Evolutionary conservation across 331 rosid species (phyloP), one percentile per base, ranked within the genome.

Genomic region (Quercus tomentella): DNA sequence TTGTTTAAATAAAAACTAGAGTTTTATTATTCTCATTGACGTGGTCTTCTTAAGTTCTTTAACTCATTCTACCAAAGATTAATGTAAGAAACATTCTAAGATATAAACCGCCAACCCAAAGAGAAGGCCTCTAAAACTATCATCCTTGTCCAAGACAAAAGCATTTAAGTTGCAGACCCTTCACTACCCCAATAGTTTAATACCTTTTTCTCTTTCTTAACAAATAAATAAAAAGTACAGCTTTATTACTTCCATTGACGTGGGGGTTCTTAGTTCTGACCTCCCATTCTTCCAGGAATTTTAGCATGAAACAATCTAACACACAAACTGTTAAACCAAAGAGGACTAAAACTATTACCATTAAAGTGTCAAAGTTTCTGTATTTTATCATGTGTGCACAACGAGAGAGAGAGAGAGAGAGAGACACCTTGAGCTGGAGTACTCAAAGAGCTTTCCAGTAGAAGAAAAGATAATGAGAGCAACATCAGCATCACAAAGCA

Each of bases 401-500:
- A 20, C 62, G 35, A 60, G 51, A 43, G 43, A 35, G 41, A 23
- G 17, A 56, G 20, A 52, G 26, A 60, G 43, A 67, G 33, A 56
- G 63, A 75, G 15, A 80, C 52, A 95, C 99, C 99, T 91, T 58
- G 92, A 75, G 88, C 80, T 93, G 45, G 98, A 87, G 78, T 88
- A 95, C 52, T 95, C 96, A 14, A 89, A 95, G 81, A 91, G 94
- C 70, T 95, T 95, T 11, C 98, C 98, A 16, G 99, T 86, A 4
- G 97, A 74, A 73, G 98, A 93, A 80, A 95, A 95, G 67, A 93
- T 56, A 11, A 95, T 86, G 71, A 95, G 93, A 58, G 90, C 99
- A 63, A 95, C 89, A 84, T 95, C 99, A 1, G 98, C 99, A 73
- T 95, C 99, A 56, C 99, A 95, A 6, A 95, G 88, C 75, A 95